Evolutionary conservation across 2,329 filamentous ascomycete genomes (phyloP).

Genomic region (Phaeosphaeria sp.): DNA sequence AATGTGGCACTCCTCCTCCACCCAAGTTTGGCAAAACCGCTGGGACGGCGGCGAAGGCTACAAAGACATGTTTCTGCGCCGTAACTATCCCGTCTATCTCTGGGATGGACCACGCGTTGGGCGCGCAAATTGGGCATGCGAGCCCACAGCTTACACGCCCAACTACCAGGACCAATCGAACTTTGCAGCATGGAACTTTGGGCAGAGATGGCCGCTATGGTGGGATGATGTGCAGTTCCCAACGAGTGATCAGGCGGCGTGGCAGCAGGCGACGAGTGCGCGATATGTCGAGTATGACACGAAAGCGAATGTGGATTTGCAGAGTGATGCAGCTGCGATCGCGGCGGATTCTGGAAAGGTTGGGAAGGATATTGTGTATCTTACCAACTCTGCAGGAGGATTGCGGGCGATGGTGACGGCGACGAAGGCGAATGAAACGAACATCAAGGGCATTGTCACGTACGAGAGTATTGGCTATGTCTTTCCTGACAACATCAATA

Average conservation of each 20-base stretch:
- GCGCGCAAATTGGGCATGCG: constrained; percentile 32
- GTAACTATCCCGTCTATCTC: constrained; percentile 34
- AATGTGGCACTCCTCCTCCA: constrained; percentile 35
- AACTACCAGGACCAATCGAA: constrained; percentile 25
- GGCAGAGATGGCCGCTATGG: constrained; percentile 22
- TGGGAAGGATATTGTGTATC: constrained; percentile 28
- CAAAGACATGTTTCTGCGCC: constrained; percentile 34
- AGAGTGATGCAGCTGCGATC: constrained; percentile 26
- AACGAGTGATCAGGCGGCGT: constrained; percentile 19
- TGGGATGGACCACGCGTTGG: constrained; percentile 35
- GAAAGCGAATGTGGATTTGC: constrained; percentile 25
- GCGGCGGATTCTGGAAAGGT: constrained; percentile 31
- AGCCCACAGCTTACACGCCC: constrained; percentile 20
- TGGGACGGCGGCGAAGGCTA: constrained; percentile 35
- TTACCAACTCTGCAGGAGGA: constrained; percentile 32
- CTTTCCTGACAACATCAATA: constrained; percentile 29
- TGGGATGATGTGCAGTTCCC: constrained; percentile 34
- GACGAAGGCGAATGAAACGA: constrained; percentile 26
- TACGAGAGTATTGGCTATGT: constrained; percentile 37
- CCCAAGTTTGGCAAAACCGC: constrained; percentile 36
- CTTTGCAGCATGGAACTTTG: constrained; percentile 33
- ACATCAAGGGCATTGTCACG: constrained; percentile 34
- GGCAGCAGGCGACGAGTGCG: constrained; percentile 30
- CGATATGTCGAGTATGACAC: constrained; percentile 34
- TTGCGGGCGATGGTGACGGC: constrained; percentile 28